Evolutionary conservation across 768 basidiomycete genomes (phyloP), one percentile per base, ranked within the genome.

Genomic region (Russula olivacea): DNA sequence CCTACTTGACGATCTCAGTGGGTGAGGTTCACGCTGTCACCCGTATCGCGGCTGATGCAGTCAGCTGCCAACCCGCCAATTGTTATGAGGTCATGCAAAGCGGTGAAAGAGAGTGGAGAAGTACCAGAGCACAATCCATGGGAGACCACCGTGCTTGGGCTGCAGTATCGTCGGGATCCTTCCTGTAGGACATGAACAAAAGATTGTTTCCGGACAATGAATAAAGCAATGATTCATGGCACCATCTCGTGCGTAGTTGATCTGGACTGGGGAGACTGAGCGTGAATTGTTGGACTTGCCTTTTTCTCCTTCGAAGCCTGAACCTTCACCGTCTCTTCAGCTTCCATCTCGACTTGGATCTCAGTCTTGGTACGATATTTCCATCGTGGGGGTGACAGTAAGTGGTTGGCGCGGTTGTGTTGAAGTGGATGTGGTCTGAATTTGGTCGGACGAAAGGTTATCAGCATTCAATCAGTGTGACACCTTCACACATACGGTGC

Each of bases 211-310:
- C 80, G 1, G 81, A 78, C 12, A 86, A 84, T 17, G 83, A 80
- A 66, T 84, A 89, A 21, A 90, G 71, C 9, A 91, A 71, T 0
- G 83, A 79, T 63, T 79, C 80, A n/a, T n/a, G n/a, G n/a, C n/a
- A 4, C 88, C 89, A 55, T 91, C 86, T 0, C 89, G 89, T 0
- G 88, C 79, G 69, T 89, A 91, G 64, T 79, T 83, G 0, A 83
- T 85, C 67, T 86, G 83, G 11, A 81, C 79, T 0, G 88, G 89
- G 0, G 83, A 80, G 3, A 79, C 75, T 89, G 28, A 85, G 71
- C 5, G 76, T 71, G 55, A 80, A 75, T 69, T 83, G 83, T 71
- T 91, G 89, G 4, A 78, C 77, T 65, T 82, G 77, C 57, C 88
- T n/a, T n/a, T n/a, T n/a, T n/a, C n/a, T n/a, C n/a, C n/a, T n/a